A percentile compares a stretch with the other conserved stretches of the same genome.
Evolutionary conservation across 306 rosid genomes (phyloP).

Genomic region (Fragaria nilgerrensis): DNA sequence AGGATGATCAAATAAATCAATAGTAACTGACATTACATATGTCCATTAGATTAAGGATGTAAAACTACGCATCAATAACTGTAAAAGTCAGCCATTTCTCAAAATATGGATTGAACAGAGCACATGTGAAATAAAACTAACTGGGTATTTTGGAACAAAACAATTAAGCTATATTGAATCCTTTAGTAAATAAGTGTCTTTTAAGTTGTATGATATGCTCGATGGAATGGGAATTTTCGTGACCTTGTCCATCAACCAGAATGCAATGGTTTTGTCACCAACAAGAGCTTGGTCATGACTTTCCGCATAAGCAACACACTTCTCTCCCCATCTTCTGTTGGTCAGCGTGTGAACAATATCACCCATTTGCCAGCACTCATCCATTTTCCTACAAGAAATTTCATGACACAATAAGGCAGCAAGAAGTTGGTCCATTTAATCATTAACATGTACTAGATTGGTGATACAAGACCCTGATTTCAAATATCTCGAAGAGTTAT

Average conservation of each 20-base stretch:
- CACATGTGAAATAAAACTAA: not conserved
- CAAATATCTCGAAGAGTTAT: not conserved
- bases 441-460: not conserved
- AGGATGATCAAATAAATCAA: not conserved
- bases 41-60: not conserved
- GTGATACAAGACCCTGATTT: not conserved
- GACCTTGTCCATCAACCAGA: constrained; percentile 99
- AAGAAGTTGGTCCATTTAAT: not conserved
- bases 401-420: not conserved
- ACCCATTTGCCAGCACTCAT: constrained; percentile 83
- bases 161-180: not conserved
- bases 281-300: constrained; percentile 99
- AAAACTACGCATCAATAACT: not conserved
- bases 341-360: constrained; percentile 77
- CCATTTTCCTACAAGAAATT: constrained; percentile 54
- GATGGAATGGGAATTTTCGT: constrained; percentile 16
- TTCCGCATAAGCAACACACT: constrained; percentile 92
- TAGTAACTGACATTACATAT: not conserved
- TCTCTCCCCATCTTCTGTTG: constrained; percentile 96
- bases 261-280: constrained; percentile 97
- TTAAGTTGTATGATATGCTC: constrained; percentile 19
- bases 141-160: not conserved
- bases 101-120: not conserved
- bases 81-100: not conserved
- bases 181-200: not conserved